Base-by-base conservation (phyloP, 768 basidiomycete species). In the Rubroboletus satanas region DNA sequence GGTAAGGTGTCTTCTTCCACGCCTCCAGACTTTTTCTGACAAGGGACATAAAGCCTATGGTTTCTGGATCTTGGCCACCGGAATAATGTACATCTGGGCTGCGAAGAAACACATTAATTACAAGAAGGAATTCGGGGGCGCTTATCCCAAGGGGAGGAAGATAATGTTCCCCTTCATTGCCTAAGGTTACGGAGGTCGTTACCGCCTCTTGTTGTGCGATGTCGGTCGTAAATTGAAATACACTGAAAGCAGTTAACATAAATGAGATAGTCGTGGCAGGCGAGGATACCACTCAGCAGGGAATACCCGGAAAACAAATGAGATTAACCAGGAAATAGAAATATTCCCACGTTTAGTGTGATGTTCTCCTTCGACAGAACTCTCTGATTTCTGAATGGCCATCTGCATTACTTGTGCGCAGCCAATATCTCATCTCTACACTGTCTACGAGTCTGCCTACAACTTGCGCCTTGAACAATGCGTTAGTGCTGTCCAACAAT, bases 121-220 rank as follows among this genome's bases (percentile, higher is more conserved):
- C 75, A 90, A 85, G 78, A 93, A 87, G 66, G 96, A 99, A 70
- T 97, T 98, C 62, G 93, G 93, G 33, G 85, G 83, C 61, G 82
- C 87, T 54, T 96, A 93, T 66, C 94, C 83, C 42, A 79, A 74
- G 61, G 74, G 72, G 21, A 77, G 93, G 70, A 92, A 87, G 71
- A 85, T 83, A 35, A 84, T 96, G 70, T 76, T 93, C 62, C 94
- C 93, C 0, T 88, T 87, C 42, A 57, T 70, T 41, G 69, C 70
- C 14, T 70, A 50, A 47, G 8, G 4, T 0, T 5, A 7, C 5
- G 3, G 7, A 21, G 1, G 6, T 18, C 18, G 9, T 18, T 15
- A 11, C 10, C 28, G 17, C 21, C 14, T 9, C n/a, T 23, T 35
- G 21, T 26, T 43, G 14, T 8, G 35, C 23, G 12, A 32, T 54